Evolutionary conservation across 73 alveolate genomes (phyloP).

Genomic region (Stentor roeselii): DNA sequence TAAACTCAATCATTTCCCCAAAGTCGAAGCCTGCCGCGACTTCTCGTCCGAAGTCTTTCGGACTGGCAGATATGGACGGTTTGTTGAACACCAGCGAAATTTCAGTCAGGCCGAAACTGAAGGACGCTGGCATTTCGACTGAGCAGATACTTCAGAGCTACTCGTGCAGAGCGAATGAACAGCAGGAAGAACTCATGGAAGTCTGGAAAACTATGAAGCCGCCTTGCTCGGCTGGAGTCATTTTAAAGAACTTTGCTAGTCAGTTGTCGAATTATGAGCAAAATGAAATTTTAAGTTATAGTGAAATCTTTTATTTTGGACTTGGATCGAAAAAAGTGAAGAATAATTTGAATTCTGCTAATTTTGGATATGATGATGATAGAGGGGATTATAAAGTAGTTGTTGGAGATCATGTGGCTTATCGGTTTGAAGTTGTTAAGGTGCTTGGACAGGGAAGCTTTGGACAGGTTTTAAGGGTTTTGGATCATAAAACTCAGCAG

Average conservation of each 20-base stretch:
- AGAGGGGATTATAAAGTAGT: conserved; percentile 85
- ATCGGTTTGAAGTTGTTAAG: conserved; percentile 84
- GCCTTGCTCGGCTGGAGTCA: neutral
- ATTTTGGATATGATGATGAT: conserved; percentile 55
- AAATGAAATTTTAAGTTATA: conserved; percentile 4
- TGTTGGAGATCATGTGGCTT: conserved; percentile 84
- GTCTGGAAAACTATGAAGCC: neutral
- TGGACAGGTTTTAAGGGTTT: conserved; percentile 91
- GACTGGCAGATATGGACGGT: neutral
- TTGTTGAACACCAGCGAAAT: neutral
- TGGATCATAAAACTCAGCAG: conserved; percentile 86
- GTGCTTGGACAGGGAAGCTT: conserved; percentile 92
- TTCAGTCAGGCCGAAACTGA: too few species aligned
- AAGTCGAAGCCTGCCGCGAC: neutral
- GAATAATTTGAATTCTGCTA: neutral
- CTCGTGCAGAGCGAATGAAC: too few species aligned
- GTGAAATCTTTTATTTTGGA: conserved; percentile 37
- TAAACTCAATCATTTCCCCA: neutral
- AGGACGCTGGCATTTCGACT: too few species aligned
- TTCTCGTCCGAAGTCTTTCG: neutral
- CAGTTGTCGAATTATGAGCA: conserved; percentile 20
- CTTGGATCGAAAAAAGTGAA: neutral
- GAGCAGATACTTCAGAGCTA: too few species aligned
- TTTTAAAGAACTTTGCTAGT: neutral
- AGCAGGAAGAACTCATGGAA: too few species aligned